A percentile compares a stretch with the other conserved stretches of the same genome.
Conservation (phyloP, 2,329 filamentous ascomycete genomes). For the Colletotrichum sp. region DNA sequence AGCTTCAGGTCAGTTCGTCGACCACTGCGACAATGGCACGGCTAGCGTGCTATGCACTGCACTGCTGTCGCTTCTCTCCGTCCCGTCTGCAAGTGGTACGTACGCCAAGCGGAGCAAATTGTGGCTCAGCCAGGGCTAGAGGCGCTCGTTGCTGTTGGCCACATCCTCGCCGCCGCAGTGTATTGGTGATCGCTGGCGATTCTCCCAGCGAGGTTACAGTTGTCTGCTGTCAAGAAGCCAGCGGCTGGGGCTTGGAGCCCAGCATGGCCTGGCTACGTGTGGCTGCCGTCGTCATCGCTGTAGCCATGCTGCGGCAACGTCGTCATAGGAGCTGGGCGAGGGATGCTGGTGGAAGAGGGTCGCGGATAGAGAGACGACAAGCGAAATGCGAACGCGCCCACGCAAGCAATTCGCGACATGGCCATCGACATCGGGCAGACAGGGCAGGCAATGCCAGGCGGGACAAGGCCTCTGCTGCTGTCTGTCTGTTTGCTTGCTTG, state of each 20-base stretch:
- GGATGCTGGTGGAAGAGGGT: not conserved
- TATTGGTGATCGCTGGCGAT: not conserved
- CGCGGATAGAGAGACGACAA: not conserved
- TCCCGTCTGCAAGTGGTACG: slow-evolving; percentile 4
- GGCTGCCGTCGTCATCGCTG: slow-evolving; percentile 17
- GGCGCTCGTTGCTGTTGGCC: not conserved
- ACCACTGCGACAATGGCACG: not conserved
- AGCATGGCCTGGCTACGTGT: not conserved
- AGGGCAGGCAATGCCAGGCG: not conserved
- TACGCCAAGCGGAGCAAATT: slow-evolving; percentile 8
- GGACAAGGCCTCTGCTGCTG: not conserved
- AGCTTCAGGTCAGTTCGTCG: not conserved
- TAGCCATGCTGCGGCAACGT: not conserved
- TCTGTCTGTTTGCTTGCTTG: not conserved
- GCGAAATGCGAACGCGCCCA: not conserved
- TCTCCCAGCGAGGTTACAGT: not conserved
- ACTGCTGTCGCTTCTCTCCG: not conserved
- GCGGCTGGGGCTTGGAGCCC: not conserved
- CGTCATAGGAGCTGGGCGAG: slow-evolving; percentile 1
- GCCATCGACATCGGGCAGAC: not conserved
- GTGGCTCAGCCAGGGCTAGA: not conserved
- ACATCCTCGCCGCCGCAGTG: not conserved
- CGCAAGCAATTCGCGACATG: not conserved
- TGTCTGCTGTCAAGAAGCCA: not conserved
- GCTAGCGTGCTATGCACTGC: not conserved